A percentile compares a stretch with the other conserved stretches of the same genome.
Conservation (phyloP, 306 rosid genomes). For the Fragaria iinumae region DNA sequence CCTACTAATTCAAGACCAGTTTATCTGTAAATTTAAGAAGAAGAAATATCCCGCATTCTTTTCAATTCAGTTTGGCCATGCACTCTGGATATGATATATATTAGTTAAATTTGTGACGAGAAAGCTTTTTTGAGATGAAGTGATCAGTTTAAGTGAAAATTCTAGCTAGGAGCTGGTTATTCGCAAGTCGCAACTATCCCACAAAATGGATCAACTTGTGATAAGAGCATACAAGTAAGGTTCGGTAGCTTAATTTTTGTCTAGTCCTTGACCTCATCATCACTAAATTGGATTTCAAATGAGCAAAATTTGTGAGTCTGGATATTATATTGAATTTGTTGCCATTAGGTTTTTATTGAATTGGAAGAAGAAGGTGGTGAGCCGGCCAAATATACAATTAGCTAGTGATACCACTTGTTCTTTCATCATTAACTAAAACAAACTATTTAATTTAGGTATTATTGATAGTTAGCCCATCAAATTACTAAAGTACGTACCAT, state of each 20-base stretch:
- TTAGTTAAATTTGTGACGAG: no score
- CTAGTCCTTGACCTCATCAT: neutral
- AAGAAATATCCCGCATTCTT: no score
- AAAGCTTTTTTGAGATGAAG: no score
- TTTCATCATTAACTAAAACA: neutral
- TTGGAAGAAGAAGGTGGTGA: neutral
- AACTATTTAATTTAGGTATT: neutral
- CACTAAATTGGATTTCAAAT: neutral
- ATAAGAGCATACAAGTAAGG: neutral
- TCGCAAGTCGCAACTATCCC: neutral
- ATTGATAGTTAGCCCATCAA: neutral
- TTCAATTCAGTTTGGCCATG: no score
- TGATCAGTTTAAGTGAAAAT: no score
- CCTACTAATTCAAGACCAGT: no score
- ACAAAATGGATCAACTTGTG: neutral
- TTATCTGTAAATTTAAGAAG: no score
- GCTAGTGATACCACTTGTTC: neutral
- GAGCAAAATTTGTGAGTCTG: neutral
- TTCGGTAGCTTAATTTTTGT: neutral
- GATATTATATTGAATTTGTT: neutral
- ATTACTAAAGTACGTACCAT: neutral
- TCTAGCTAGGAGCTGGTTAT: neutral
- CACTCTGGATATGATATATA: no score
- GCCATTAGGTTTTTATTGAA: neutral
- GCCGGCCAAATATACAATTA: neutral